Conservation (phyloP, 495 filamentous ascomycete species). For the Delitschia confertaspora region DNA sequence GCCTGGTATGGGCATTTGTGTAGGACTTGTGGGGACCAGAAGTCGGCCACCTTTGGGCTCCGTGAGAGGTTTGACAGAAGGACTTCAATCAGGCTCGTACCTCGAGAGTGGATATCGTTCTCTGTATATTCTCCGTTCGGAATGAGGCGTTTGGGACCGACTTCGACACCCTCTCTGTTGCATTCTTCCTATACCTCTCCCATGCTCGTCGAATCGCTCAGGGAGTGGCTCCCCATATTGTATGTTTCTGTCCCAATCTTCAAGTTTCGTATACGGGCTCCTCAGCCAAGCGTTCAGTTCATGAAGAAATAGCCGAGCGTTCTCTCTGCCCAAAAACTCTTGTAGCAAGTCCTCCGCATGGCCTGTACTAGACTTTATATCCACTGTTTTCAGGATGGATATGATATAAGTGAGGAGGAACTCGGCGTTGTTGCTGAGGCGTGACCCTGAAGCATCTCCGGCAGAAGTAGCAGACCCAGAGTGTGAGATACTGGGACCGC, state of each 20-base stretch:
- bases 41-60: too few relatives aligned
- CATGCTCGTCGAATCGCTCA: conserved; percentile 10
- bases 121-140: conserved; percentile 1
- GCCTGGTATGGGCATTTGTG: too few relatives aligned
- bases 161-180: not conserved
- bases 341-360: conserved; percentile 82
- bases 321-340: conserved; percentile 72
- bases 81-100: conserved; percentile 1
- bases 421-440: conserved; percentile 63
- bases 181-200: not conserved
- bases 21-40: too few relatives aligned
- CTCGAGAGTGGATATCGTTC: not conserved
- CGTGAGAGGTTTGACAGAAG: too few relatives aligned
- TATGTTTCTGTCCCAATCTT: conserved; percentile 73
- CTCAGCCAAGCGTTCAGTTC: conserved; percentile 73
- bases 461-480: too few relatives aligned
- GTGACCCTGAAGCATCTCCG: conserved; percentile 21
- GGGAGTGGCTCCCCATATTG: conserved; percentile 48
- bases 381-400: conserved; percentile 79
- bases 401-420: conserved; percentile 86
- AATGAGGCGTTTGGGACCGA: conserved; percentile 7
- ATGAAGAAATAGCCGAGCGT: conserved; percentile 74
- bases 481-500: too few relatives aligned
- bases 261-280: conserved; percentile 60
- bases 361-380: conserved; percentile 75